Evolutionary conservation across 306 rosid genomes (phyloP).

Genomic region (Inga laurina): DNA sequence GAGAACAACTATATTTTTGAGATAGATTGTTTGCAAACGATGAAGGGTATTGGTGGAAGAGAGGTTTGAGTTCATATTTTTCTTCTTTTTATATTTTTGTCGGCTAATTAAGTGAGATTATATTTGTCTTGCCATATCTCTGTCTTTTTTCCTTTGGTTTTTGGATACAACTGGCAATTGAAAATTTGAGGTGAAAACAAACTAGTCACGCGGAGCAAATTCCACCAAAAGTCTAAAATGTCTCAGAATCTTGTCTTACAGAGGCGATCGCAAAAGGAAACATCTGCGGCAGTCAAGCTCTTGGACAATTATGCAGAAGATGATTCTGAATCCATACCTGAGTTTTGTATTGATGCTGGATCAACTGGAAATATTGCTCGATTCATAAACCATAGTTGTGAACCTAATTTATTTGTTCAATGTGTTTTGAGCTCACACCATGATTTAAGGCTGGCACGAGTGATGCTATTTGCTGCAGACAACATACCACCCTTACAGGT

Average conservation of each 20-base stretch:
- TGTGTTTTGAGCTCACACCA: constrained; percentile 89
- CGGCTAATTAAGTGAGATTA: neutral
- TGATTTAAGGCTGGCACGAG: constrained; percentile 80
- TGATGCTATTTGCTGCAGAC: constrained; percentile 93
- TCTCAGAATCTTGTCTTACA: constrained; percentile 25
- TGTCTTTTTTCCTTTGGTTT: neutral
- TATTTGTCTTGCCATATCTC: constrained; percentile 13
- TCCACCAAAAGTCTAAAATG: neutral
- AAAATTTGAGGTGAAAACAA: neutral
- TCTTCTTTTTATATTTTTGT: neutral
- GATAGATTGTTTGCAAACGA: constrained; percentile 92
- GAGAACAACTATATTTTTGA: constrained; percentile 90
- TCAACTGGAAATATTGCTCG: constrained; percentile 82
- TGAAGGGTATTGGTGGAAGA: constrained; percentile 88
- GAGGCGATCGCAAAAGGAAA: constrained; percentile 69
- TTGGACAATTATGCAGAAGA: constrained; percentile 61
- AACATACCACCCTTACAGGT: constrained; percentile 98
- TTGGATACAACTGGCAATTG: neutral
- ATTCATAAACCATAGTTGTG: constrained; percentile 93
- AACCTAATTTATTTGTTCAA: constrained; percentile 94
- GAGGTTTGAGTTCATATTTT: constrained; percentile 52
- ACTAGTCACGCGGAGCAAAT: neutral
- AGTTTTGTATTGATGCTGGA: constrained; percentile 92
- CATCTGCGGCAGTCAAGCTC: constrained; percentile 38
- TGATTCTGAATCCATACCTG: constrained; percentile 64